Evolutionary conservation across 345 rosid species (phyloP).

Genomic region (Litchi chinensis): DNA sequence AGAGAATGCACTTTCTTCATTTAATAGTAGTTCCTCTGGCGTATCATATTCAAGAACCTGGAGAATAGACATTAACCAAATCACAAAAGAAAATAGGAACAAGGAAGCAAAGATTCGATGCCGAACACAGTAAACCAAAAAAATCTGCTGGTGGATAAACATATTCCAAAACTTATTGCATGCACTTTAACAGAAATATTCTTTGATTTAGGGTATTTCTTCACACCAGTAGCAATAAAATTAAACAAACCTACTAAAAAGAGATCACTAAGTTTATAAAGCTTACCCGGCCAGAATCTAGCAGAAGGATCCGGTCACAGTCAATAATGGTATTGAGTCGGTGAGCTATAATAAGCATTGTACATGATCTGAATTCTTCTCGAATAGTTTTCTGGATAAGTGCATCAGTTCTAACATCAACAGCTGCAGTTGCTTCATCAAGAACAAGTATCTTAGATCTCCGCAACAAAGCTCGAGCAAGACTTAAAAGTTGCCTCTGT

Average conservation of each 20-base stretch:
- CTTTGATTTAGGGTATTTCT: neutral
- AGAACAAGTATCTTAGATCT: conserved; percentile 97
- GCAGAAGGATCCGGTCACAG: conserved; percentile 86
- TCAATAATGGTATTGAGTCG: conserved; percentile 96
- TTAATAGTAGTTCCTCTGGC: conserved; percentile 75
- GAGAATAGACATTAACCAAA: conserved; percentile 6
- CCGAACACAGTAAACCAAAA: neutral
- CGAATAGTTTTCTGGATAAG: conserved; percentile 97
- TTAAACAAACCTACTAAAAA: neutral
- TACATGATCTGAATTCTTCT: conserved; percentile 93
- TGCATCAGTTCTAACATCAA: conserved; percentile 98
- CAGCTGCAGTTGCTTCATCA: conserved; percentile 99
- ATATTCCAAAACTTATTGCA: neutral
- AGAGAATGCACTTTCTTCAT: conserved; percentile 80
- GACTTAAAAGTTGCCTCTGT: conserved; percentile 95
- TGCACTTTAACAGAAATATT: conserved; percentile 8
- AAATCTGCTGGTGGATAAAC: neutral
- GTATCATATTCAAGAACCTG: conserved; percentile 88
- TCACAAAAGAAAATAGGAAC: conserved; percentile 1
- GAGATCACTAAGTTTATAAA: neutral
- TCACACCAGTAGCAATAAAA: neutral
- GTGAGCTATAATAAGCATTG: conserved; percentile 97
- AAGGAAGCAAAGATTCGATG: neutral
- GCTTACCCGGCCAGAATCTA: conserved; percentile 87
- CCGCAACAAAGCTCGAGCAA: conserved; percentile 92